Evolutionary conservation across 1,284 basidiomycete species (phyloP), one percentile per base, ranked within the genome.

Genomic region (Butyriboletus appendiculatus): DNA sequence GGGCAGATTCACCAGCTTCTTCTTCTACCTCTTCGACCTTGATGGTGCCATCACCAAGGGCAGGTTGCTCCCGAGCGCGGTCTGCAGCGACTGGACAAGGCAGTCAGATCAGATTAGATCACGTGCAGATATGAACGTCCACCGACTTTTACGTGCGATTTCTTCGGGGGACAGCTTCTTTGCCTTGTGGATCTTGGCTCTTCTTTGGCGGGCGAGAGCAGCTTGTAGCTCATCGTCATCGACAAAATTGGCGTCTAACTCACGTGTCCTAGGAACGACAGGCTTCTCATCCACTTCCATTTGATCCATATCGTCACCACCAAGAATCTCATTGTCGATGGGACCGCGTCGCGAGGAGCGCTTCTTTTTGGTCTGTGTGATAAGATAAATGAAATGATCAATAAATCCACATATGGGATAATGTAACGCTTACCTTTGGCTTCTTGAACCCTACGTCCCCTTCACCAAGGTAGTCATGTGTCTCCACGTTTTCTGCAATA

Each of bases 191-290:
- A 93, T 81, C 62, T 92, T 92, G 37, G 88, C 87, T 63, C 91
- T 82, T 55, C 97, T 81, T 54, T 92, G 86, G 18, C 92, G 84
- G 24, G 96, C 90, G 50, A 99, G 80, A 28, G 92, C 93, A 33
- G 92, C 92, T 78, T 98, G 95, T 37, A 99, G 81, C 67, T 99
- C 97, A 72, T 99, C 97, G 70, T 99, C 97, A 74, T 99, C 97
- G 59, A 99, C 89, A 71, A 98, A 91, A 74, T 98, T 96, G 57
- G 81, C 80, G 64, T 94, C 85, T 52, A 88, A 77, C 69, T 94
- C 84, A 63, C 86, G 77, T 62, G 75, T 75, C 61, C 84, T 78
- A 57, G 84, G 81, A 46, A 81, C 72, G 58, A 82, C 73, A 44
- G 84, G 81, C 60, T 82, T 85, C 60, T 83, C 76, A 63, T 94